These are phyloP conservation scores for Phallus indusiatus DNA, from an alignment of 768 basidiomycete genomes.

Conservation along the genomic window DNA sequence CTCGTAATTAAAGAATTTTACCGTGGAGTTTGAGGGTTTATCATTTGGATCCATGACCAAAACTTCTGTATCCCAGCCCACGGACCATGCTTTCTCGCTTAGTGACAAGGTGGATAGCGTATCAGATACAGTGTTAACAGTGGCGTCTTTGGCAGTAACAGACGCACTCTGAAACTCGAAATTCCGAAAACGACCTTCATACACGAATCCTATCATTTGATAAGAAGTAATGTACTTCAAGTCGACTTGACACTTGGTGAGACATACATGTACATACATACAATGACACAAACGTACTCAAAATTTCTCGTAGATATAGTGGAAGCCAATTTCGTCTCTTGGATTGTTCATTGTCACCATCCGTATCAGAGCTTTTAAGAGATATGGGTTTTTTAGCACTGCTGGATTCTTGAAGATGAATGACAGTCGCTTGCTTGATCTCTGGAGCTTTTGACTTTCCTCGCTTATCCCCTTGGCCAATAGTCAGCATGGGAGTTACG, in stretches of 20 bases:
- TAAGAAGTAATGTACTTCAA: conserved; percentile 55
- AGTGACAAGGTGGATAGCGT: conserved; percentile 39
- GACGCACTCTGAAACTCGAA: conserved; percentile 42
- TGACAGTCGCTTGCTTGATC: conserved; percentile 39
- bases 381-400: neutral
- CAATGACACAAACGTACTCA: conserved; percentile 38
- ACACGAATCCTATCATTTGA: conserved; percentile 53
- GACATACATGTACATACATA: conserved; percentile 8
- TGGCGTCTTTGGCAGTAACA: conserved; percentile 14
- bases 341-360: neutral
- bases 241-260: conserved; percentile 41
- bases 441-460: conserved; percentile 43
- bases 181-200: conserved; percentile 49
- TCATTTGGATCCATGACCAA: conserved; percentile 23
- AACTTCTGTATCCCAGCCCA: conserved; percentile 61
- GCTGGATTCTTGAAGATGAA: conserved; percentile 44
- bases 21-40: conserved; percentile 13
- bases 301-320: conserved; percentile 53
- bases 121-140: conserved; percentile 26
- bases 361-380: conserved; percentile 22
- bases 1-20: conserved; percentile 15
- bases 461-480: conserved; percentile 16
- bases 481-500: conserved; percentile 27
- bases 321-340: conserved; percentile 53
- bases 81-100: conserved; percentile 34